Conservation (phyloP, 1,284 basidiomycete genomes). For the Microbotryomycetes sp. region DNA sequence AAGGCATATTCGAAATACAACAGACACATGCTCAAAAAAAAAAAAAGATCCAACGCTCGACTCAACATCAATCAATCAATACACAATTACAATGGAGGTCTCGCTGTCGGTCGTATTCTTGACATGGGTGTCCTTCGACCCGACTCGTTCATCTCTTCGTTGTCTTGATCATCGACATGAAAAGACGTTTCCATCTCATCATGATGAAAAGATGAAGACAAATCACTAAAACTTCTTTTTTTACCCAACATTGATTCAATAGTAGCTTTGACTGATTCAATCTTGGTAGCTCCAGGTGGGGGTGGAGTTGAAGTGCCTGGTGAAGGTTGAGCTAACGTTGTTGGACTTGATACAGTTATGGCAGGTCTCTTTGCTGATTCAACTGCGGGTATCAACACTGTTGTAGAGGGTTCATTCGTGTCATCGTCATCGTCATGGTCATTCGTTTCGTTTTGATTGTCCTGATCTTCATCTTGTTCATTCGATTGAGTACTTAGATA, state of each 20-base stretch:
- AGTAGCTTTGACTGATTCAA: slow-evolving; percentile 38
- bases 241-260: slow-evolving; percentile 36
- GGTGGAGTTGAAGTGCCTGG: slow-evolving; percentile 14
- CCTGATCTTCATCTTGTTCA: slow-evolving; percentile 53
- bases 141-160: neutral
- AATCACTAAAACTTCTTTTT: slow-evolving; percentile 15
- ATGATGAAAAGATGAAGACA: too few species aligned
- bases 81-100: too few species aligned
- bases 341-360: slow-evolving; percentile 21
- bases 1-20: too few species aligned
- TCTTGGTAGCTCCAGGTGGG: slow-evolving; percentile 21
- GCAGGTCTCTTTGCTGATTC: slow-evolving; percentile 20
- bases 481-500: slow-evolving; percentile 48
- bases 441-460: slow-evolving; percentile 21
- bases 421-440: neutral
- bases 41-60: too few species aligned
- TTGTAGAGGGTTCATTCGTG: slow-evolving; percentile 3
- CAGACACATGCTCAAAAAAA: too few species aligned
- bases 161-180: neutral
- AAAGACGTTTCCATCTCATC: too few species aligned
- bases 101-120: slow-evolving; percentile 28
- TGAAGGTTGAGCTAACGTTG: slow-evolving; percentile 1
- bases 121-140: neutral
- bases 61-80: too few species aligned
- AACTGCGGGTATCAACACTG: slow-evolving; percentile 22